Base-by-base conservation (phyloP, 2,329 filamentous ascomycete genomes). In the Epichloe gansuensis region DNA sequence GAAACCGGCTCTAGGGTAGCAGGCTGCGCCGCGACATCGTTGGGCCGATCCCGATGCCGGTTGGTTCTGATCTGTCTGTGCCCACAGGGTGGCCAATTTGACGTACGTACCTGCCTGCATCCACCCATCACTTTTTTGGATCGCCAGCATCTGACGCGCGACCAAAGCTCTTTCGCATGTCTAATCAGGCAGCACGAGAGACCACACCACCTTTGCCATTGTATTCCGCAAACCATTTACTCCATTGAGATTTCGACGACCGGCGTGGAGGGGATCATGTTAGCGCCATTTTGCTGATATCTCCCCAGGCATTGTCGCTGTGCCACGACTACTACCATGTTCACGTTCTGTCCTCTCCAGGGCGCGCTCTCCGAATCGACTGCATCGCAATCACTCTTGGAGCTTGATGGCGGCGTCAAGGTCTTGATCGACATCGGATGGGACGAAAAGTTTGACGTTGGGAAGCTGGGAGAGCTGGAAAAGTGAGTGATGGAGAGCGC, bases 381-480 rank as follows among this genome's bases (percentile, higher is more conserved):
- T 54, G 91, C 91, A 44, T 94, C 90, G 57, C 90, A 96, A 68
- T 97, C 93, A n/a, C 81, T 98, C 38, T 75, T 98, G 47, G 91
- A 97, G 73, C 85, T 98, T 52, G 93, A 98, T 72, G 91, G 91
- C 58, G 93, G 91, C 54, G 86, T 98, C 71, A 97, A 97, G 69
- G 82, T 98, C 50, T 78, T 98, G 51, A 82, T 98, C 39, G 91
- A 96, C 65, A 85, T 96, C 45, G 93, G 93, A 55, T 98, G 93
- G 93, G 91, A 97, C 66, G 89, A 95, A 66, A 80, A 80, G 2
- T 97, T 98, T 66, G 86, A 95, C 64, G 80, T 82, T 35, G 79
- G 80, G 56, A 86, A 88, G 74, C 80, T 98, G 50, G 83, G 83
- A 61, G 88, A 93, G 70, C 80, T 98, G 56, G 91, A 97, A 71